Evolutionary conservation across 2,329 filamentous ascomycete genomes (phyloP).

Genomic region (Alternaria incomplexa): DNA sequence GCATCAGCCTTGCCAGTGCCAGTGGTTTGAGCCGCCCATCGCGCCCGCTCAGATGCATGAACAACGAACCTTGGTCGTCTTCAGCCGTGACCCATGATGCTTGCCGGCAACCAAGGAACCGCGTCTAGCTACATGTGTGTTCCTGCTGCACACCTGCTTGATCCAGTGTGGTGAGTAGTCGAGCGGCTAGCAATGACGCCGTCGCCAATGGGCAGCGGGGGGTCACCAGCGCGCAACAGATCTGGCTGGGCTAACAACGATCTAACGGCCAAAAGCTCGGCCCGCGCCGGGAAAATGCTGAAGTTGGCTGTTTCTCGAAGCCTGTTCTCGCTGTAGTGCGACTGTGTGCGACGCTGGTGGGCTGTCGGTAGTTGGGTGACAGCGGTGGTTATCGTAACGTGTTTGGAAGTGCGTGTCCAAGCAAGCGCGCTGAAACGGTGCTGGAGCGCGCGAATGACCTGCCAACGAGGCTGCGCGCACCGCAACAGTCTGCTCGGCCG

Average conservation of each 20-base stretch:
- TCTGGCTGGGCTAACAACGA: slow-evolving; percentile 40
- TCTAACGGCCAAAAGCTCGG: slow-evolving; percentile 48
- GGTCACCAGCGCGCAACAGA: slow-evolving; percentile 39
- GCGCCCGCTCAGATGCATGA: slow-evolving; percentile 43
- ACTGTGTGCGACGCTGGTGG: slow-evolving; percentile 30
- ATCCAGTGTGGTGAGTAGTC: slow-evolving; percentile 37
- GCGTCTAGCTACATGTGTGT: slow-evolving; percentile 32
- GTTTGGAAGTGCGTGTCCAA: slow-evolving; percentile 16
- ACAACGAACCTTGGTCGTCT: slow-evolving; percentile 26
- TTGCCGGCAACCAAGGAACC: slow-evolving; percentile 26
- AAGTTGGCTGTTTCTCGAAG: slow-evolving; percentile 44
- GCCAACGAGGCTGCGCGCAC: slow-evolving; percentile 35
- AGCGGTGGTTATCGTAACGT: slow-evolving; percentile 21
- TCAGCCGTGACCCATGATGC: slow-evolving; percentile 24
- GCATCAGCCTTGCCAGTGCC: slow-evolving; percentile 46
- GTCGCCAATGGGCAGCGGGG: slow-evolving; percentile 29
- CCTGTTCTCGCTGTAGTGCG: slow-evolving; percentile 33
- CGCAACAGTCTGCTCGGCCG: slow-evolving; percentile 29
- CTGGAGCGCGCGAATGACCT: slow-evolving; percentile 25
- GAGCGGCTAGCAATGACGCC: slow-evolving; percentile 35
- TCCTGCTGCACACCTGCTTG: slow-evolving; percentile 44
- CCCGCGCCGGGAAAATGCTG: slow-evolving; percentile 46
- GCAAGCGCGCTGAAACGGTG: slow-evolving; percentile 8
- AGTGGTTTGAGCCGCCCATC: slow-evolving; percentile 44
- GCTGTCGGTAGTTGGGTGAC: slow-evolving; percentile 39